A percentile compares a stretch with the other conserved stretches of the same genome.
phyloP scores from a whole-genome alignment of 140 eudicot species.

The Anethum foeniculum region DNA sequence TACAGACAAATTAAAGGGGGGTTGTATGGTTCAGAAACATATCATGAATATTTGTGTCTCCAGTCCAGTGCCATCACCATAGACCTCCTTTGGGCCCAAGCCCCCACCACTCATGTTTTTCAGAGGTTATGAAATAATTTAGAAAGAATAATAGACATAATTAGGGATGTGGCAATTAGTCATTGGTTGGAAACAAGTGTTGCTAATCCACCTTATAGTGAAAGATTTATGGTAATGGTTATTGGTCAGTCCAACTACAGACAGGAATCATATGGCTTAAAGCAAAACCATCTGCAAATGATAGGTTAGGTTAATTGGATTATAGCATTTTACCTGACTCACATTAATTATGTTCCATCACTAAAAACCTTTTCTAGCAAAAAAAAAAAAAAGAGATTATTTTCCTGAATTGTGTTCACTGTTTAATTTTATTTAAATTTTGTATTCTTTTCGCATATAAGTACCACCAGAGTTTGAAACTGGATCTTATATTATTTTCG shows the following conservation, averaged over 20 bases:
- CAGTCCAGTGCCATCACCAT: conserved; percentile 5
- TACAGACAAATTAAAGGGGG: background rate
- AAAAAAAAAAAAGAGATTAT: too few species aligned
- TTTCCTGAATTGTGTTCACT: too few species aligned
- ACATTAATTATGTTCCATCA: background rate
- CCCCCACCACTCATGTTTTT: background rate
- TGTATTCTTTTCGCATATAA: too few species aligned
- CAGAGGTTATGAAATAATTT: background rate
- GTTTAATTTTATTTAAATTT: too few species aligned
- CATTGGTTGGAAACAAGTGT: background rate
- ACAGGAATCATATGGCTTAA: background rate
- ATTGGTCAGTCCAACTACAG: background rate
- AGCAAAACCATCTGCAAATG: background rate
- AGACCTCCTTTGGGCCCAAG: background rate
- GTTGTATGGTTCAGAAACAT: background rate
- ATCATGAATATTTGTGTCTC: background rate
- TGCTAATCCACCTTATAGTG: background rate
- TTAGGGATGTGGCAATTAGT: background rate
- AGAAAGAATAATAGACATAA: background rate
- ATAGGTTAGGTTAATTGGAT: background rate
- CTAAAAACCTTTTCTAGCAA: background rate
- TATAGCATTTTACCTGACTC: background rate
- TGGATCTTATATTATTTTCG: too few species aligned
- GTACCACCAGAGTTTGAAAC: too few species aligned
- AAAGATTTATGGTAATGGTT: background rate